Base-by-base conservation (phyloP, 1,284 basidiomycete genomes). In the Trichosporon ovoides region DNA sequence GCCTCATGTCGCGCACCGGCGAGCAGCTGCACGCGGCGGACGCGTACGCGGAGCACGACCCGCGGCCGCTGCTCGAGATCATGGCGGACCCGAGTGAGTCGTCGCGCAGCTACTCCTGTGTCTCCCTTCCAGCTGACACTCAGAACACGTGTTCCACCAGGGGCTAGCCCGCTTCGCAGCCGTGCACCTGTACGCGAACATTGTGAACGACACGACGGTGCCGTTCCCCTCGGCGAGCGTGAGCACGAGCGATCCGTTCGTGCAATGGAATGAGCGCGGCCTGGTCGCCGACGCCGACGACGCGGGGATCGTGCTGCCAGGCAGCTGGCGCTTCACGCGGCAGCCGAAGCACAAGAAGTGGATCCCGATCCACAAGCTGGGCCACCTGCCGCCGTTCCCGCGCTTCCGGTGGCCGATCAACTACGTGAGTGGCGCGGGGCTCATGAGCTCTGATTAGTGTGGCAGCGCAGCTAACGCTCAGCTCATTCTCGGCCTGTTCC, bases 101-200 rank as follows among this genome's bases (percentile, higher is more conserved):
- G 9, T 9, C 9, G 9, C 28, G 10, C 9, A 3, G 19, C 33
- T 33, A 6, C n/a, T n/a, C n/a, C n/a, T n/a, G n/a, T n/a, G n/a
- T n/a, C n/a, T n/a, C n/a, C 36, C 18, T 13, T 16, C 12, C 16
- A 20, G 18, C 60, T 61, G 19, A 61, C 31, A 57, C 3, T 22
- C 69, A 87, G 88, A 85, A 22, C 82, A 83, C 16, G 79, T 88
- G 34, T 97, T 97, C 72, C 85, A 87, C 68, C 83, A 88, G 63
- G 88, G 86, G 3, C 80, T 97, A 36, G 62, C 80, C 0, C 77
- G 79, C 33, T 97, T 97, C 74, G 75, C 83, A 24, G 80, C 85
- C 37, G 80, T 92, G 43, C 80, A 85, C 57, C 83, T 97, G 59
- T 96, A 91, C 66, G 92, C 90, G 10, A 95, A 94, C 76, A 83